Evolutionary conservation across 1,284 basidiomycete species (phyloP), one percentile per base, ranked within the genome.

Genomic region (Mycena sp.): DNA sequence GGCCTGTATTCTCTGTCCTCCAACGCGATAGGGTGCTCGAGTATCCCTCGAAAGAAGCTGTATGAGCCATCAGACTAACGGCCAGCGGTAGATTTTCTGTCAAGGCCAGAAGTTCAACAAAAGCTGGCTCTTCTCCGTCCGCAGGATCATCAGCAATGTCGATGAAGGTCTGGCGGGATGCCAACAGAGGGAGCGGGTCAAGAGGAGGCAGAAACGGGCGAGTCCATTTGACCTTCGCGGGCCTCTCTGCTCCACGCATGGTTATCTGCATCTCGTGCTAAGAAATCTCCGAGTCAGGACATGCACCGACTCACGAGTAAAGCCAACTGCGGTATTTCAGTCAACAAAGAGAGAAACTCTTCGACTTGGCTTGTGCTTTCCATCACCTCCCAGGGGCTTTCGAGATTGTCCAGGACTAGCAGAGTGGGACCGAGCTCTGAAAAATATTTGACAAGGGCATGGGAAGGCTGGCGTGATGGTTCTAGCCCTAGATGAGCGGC

Each of bases 391-490:
- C 74, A 77, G 4, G 69, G 62, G 0, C 74, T 74, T 54, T 77
- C 76, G 6, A 77, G 67, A 48, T 76, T 77, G 45, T 76, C 74
- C 21, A 76, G 53, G 2, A 73, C 62, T 29, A 76, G 28, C 5
- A 77, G 53, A 32, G 26, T 58, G 1, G 64, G 55, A 9, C 37
- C 30, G 19, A 19, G 16, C 2, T 40, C 10, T 19, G 21, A 14
- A 9, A 56, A 48, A 23, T 38, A n/a, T 3, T 40, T 7, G 9
- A 48, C 21, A 10, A 57, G 21, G 2, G 12, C 12, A 3, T n/a
- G 6, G 7, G 11, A 19, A 2, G 25, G 26, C 4, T 41, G 14
- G 6, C 14, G 25, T 17, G 55, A 29, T 1, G 26, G 19, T 12
- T 58, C 46, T 10, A 41, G 32, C 1, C 29, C 37, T 3, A 58